Base-by-base conservation (phyloP, 768 basidiomycete species). In the Infundibulicybe gibba region DNA sequence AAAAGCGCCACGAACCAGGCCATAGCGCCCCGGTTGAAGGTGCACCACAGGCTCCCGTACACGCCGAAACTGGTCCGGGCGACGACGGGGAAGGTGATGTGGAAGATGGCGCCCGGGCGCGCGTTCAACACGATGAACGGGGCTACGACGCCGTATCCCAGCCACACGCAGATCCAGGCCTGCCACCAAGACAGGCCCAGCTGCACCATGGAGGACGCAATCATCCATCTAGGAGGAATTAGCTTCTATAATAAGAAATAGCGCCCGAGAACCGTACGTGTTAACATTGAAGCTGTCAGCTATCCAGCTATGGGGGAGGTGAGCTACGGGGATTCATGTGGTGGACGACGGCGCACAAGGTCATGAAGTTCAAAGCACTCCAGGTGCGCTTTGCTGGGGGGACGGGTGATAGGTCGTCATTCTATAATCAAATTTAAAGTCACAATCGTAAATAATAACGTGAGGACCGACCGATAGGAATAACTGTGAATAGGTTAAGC, bases 111-210 rank as follows among this genome's bases (percentile, higher is more conserved):
- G 41, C 88, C 87, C 4, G 85, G 85, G 20, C 85, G 77, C 19
- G 86, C 89, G 58, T 90, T 92, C 52, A 87, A 61, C 19, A 83
- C 82, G 49, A 92, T 75, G 66, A 94, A 85, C 0, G 81, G 81
- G 1, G 85, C 81, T 16, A 79, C 78, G 47, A 81, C 49, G 1
- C 59, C 77, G 61, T 72, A 86, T 40, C 72, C 81, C 32, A 85
- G 53, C 84, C 82, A 87, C 11, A 85, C 84, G 49, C 83, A 89
- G 44, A 91, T 73, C 85, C 89, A 87, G 13, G 89, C 83, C 61
- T 90, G 85, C 87, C 86, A 90, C 87, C 86, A 90, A 0, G 83
- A 83, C 25, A 90, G 73, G 3, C 84, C 83, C 21, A 81, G 64
- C 50, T 84, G 78, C 30, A 83, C 75, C 85, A 88, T 86, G 11